Conservation (phyloP, 805 yeast genomes). For the Candida insectalens region DNA sequence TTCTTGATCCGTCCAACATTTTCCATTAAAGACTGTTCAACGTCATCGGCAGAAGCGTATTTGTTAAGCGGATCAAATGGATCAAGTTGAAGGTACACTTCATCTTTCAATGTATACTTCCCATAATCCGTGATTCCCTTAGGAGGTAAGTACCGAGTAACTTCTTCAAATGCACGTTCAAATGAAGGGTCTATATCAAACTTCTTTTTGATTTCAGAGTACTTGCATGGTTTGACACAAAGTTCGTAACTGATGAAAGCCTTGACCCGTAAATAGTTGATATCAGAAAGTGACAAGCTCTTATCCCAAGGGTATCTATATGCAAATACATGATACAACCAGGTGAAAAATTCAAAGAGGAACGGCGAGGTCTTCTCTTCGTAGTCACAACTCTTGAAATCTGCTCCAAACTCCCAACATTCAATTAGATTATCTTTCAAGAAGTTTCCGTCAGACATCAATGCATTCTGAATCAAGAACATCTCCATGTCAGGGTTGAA, state of each 20-base stretch:
- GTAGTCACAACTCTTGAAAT: conserved; percentile 28
- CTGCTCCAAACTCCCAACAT: not conserved
- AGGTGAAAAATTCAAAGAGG: conserved; percentile 31
- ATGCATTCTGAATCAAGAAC: conserved; percentile 35
- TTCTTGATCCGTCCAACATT: conserved; percentile 30
- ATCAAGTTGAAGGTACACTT: conserved; percentile 38
- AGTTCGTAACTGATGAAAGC: conserved; percentile 39
- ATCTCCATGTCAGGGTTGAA: conserved; percentile 30
- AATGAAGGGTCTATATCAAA: conserved; percentile 28
- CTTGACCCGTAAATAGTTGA: conserved; percentile 18
- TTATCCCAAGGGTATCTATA: conserved; percentile 20
- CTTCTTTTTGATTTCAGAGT: conserved; percentile 32
- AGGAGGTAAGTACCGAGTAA: conserved; percentile 55
- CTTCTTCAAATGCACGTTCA: conserved; percentile 44
- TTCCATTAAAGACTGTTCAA: conserved; percentile 36
- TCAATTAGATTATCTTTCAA: no score
- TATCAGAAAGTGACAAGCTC: conserved; percentile 7
- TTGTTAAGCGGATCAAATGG: conserved; percentile 44
- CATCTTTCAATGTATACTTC: conserved; percentile 46
- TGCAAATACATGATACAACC: conserved; percentile 35
- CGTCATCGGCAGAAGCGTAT: conserved; percentile 39
- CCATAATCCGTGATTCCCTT: conserved; percentile 61
- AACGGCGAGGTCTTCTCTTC: conserved; percentile 39
- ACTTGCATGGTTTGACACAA: conserved; percentile 43
- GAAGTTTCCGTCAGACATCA: no score